These are phyloP conservation scores for Citrullus mucosospermus DNA, from an alignment of 306 rosid species.

Conservation along the genomic window DNA sequence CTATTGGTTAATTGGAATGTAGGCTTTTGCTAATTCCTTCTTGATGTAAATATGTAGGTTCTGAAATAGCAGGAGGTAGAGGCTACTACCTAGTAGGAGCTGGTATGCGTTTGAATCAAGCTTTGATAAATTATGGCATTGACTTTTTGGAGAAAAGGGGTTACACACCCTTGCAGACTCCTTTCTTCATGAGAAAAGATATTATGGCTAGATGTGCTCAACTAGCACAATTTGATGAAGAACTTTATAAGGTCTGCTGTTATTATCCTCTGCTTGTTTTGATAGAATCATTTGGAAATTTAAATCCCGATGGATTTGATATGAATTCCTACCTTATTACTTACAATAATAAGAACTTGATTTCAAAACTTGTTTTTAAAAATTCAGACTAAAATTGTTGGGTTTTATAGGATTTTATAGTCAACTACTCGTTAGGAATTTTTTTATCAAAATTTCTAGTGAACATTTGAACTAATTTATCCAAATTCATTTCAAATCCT, in stretches of 20 bases:
- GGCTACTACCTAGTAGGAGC: constrained; percentile 89
- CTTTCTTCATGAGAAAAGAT: constrained; percentile 93
- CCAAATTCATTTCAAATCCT: not conserved
- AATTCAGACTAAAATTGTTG: no score
- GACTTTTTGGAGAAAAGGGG: constrained; percentile 72
- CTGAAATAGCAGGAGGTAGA: constrained; percentile 93
- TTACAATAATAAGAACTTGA: not conserved
- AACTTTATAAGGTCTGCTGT: constrained; percentile 65
- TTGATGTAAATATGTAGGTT: constrained; percentile 37
- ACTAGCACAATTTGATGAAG: constrained; percentile 92
- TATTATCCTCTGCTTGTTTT: not conserved
- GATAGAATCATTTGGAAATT: not conserved
- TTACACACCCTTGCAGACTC: constrained; percentile 65
- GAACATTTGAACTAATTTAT: not conserved
- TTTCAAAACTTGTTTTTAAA: not conserved
- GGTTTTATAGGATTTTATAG: not conserved
- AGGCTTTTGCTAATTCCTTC: not conserved
- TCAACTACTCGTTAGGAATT: not conserved
- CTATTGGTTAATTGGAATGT: not conserved
- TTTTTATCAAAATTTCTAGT: not conserved
- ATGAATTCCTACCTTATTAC: not conserved
- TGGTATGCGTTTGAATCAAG: constrained; percentile 91
- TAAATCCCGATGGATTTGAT: not conserved
- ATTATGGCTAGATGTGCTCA: constrained; percentile 95
- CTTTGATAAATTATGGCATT: constrained; percentile 78